Base-by-base conservation (phyloP, 75 land plant species). In the Pinus taeda region DNA sequence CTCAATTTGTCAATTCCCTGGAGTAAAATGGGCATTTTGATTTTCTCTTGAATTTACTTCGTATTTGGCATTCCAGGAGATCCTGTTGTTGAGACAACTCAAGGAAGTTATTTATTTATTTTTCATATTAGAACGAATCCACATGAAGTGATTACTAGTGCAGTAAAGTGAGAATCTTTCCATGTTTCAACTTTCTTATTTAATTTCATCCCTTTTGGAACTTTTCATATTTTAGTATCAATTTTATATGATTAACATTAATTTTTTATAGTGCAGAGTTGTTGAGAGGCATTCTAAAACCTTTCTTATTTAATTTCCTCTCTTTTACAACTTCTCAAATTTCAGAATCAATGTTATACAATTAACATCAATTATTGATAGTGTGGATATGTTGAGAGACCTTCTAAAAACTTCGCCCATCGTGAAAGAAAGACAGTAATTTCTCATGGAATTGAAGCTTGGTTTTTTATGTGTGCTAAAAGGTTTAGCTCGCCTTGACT, bases 361-460 rank as follows among this genome's bases (percentile, higher is more conserved):
- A 26, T 26, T 26, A 26, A 26, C 26, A 29, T 36, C 29, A 33
- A 18, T 75, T 57, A 4, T 49, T 26, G 57, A 29, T 26, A 70
- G 33, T 33, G 42, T 83, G 92, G 98, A 84, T 77, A 81, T 69
- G 85, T 93, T 39, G 95, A 95, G 82, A 79, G 77, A 17, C 93
- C 90, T 77, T 33, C 86, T 67, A 83, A 81, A 77, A 90, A 91
- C 21, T 95, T 95, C 70, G 67, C 67, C n/a, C 93, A 88, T 78
- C 91, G 93, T 9, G 95, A 90, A 45, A 92, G 76, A 57, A 95
- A 95, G 78, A 93, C 81, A 93, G 97, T 92, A 77, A 70, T 60
- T 18, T 69, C n/a, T n/a, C 39, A 6, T 39, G 49, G 45, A 69
- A 33, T 21, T 62, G 29, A 37, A 37, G 22, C 36, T 69, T 42